These are phyloP conservation scores for Catenaria anguillulae DNA, from an alignment of 371 early-diverging fungal genomes.

Conservation along the genomic window DNA sequence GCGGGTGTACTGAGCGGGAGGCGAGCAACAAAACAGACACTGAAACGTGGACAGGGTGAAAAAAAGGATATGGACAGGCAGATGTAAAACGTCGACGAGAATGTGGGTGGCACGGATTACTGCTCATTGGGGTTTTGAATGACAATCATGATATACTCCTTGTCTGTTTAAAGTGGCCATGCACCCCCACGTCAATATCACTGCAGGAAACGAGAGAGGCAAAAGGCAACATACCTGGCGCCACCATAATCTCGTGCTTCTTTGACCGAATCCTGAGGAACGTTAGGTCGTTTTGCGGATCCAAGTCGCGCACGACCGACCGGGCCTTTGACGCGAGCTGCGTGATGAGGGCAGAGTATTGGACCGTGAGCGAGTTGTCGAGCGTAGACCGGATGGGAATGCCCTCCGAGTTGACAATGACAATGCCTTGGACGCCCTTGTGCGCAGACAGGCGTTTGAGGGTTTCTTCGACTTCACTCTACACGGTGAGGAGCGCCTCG, in stretches of 20 bases:
- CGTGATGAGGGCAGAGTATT: conserved; percentile 63
- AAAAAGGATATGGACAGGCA: too few relatives aligned
- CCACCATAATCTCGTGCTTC: conserved; percentile 88
- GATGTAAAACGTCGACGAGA: too few relatives aligned
- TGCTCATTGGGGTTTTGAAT: conserved; percentile 57
- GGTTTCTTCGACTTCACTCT: conserved; percentile 79
- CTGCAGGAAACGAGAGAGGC: background rate
- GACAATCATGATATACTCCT: conserved; percentile 75
- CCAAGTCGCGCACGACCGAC: conserved; percentile 50
- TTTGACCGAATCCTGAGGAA: conserved; percentile 81
- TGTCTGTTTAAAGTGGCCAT: conserved; percentile 55
- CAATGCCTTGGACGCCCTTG: conserved; percentile 64
- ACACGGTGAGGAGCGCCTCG: background rate
- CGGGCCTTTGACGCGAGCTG: conserved; percentile 50
- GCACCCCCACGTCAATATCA: background rate
- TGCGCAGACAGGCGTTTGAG: conserved; percentile 68
- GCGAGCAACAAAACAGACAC: too few relatives aligned
- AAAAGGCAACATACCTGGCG: conserved; percentile 45
- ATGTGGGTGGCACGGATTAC: background rate
- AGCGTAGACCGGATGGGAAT: conserved; percentile 77
- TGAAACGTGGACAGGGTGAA: too few relatives aligned
- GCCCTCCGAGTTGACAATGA: conserved; percentile 59
- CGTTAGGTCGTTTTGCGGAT: conserved; percentile 77
- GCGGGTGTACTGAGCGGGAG: too few relatives aligned
- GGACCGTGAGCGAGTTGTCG: conserved; percentile 56